These are phyloP conservation scores for Heritiera littoralis DNA, from an alignment of 345 rosid genomes.

Conservation along the genomic window DNA sequence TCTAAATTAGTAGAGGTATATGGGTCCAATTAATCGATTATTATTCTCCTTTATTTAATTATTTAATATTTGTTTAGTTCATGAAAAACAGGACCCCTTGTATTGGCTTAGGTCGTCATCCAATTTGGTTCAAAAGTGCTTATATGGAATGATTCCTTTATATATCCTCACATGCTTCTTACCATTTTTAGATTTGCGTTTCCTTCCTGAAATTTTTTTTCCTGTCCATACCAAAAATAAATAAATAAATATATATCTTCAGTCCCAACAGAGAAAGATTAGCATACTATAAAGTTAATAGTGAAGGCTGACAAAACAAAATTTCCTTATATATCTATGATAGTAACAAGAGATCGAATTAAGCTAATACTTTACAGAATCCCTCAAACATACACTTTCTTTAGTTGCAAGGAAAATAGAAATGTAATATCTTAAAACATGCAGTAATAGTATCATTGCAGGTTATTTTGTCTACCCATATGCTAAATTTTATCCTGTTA, in stretches of 20 bases:
- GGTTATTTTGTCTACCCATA: too few relatives aligned
- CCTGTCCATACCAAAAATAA: not conserved
- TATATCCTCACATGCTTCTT: conserved; percentile 18
- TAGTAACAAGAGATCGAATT: not conserved
- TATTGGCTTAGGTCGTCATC: conserved; percentile 34
- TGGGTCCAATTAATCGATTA: conserved; percentile 31
- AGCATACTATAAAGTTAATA: not conserved
- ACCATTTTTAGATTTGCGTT: conserved; percentile 12
- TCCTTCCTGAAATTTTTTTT: not conserved
- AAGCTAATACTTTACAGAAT: not conserved
- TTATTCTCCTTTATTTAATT: conserved; percentile 20
- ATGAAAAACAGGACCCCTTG: conserved; percentile 18
- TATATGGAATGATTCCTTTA: conserved; percentile 33
- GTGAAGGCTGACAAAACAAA: not conserved
- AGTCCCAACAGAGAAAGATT: not conserved
- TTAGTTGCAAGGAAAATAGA: not conserved
- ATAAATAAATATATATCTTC: not conserved
- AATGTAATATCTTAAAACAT: not conserved
- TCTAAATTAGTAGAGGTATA: not conserved
- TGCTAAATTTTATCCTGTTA: too few relatives aligned
- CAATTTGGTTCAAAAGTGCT: conserved; percentile 37
- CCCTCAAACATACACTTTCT: not conserved
- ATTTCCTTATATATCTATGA: not conserved
- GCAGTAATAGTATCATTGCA: too few relatives aligned
- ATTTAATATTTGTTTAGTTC: not conserved